Base-by-base conservation (phyloP, 306 rosid genomes). In the Sechiopsis laciniata region DNA sequence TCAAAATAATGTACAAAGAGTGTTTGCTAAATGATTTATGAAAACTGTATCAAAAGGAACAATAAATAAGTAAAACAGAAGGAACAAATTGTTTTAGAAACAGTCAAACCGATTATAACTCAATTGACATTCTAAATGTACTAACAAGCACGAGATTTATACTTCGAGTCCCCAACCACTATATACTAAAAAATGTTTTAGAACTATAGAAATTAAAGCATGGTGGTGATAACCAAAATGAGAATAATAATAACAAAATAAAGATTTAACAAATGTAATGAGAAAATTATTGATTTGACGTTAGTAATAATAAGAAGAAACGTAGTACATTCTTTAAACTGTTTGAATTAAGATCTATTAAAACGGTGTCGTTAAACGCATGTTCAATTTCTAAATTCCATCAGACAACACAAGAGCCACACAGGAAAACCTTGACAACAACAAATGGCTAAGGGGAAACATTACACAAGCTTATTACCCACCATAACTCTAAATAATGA, bases 381-480 rank as follows among this genome's bases (percentile, higher is more conserved):
- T 37, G 46, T 51, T 70, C 74, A 70, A 42, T 70, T 70, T 22
- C 59, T 70, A 22, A 50, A 14, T 11, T 10, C 11, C 59, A 29
- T 56, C 10, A 12, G 26, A 24, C 29, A 68, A 19, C 69, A 35
- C 77, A 74, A n/a, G 67, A 73, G 59, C 46, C 58, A 72, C 53
- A 57, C 55, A 12, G 60, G 8, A 4, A 61, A 69, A 76, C 46
- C 72, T 56, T 29, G 52, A 21, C 16, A 13, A 73, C 19, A 53
- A 73, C 32, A 54, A 42, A 22, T 50, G 26, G 55, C 52, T 19
- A 70, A 58, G 58, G 24, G 35, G 14, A 64, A 78, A 45, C 56
- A 19, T 60, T 57, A 55, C 79, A 50, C 82, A 17, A 42, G 51
- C 59, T 75, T 79, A 76, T 61, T 59, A 72, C 82, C 72, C 58